These are phyloP conservation scores for Heliocybe sulcata DNA, from an alignment of 1,284 basidiomycete genomes.

Conservation along the genomic window DNA sequence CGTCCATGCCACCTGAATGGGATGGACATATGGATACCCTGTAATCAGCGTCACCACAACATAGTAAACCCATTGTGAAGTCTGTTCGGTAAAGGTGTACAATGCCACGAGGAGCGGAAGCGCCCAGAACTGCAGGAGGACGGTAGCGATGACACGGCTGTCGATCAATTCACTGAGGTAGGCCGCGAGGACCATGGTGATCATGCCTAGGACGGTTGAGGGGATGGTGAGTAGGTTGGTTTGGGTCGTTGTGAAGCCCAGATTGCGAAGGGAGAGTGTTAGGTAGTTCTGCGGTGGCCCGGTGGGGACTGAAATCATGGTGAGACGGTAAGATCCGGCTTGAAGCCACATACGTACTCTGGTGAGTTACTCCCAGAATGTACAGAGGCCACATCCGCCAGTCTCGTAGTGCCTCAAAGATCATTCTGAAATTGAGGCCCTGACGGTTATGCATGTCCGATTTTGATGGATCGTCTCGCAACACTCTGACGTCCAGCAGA, in stretches of 20 bases:
- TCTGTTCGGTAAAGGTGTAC: constrained; percentile 41
- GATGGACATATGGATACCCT: constrained; percentile 28
- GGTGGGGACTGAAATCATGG: constrained; percentile 31
- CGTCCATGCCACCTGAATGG: not conserved
- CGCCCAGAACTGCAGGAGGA: constrained; percentile 55
- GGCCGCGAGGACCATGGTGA: constrained; percentile 16
- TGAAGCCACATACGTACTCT: not conserved
- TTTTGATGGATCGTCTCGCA: constrained; percentile 68
- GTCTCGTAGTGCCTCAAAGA: constrained; percentile 54
- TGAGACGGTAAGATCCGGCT: not conserved
- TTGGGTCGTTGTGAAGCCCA: constrained; percentile 56
- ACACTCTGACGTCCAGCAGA: constrained; percentile 50
- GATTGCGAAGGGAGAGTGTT: constrained; percentile 51
- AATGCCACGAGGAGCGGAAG: constrained; percentile 52
- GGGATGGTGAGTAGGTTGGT: constrained; percentile 60
- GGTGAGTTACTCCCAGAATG: constrained; percentile 24
- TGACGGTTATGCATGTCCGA: constrained; percentile 77
- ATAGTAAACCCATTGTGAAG: constrained; percentile 56
- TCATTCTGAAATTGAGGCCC: constrained; percentile 42
- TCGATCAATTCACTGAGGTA: constrained; percentile 37
- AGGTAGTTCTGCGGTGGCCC: constrained; percentile 48
- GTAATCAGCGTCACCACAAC: constrained; percentile 61
- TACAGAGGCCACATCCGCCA: constrained; percentile 71
- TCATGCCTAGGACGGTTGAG: constrained; percentile 25
- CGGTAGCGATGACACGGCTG: constrained; percentile 43